phyloP scores from a whole-genome alignment of 1,284 basidiomycete genomes.

The Ustilago curta region DNA sequence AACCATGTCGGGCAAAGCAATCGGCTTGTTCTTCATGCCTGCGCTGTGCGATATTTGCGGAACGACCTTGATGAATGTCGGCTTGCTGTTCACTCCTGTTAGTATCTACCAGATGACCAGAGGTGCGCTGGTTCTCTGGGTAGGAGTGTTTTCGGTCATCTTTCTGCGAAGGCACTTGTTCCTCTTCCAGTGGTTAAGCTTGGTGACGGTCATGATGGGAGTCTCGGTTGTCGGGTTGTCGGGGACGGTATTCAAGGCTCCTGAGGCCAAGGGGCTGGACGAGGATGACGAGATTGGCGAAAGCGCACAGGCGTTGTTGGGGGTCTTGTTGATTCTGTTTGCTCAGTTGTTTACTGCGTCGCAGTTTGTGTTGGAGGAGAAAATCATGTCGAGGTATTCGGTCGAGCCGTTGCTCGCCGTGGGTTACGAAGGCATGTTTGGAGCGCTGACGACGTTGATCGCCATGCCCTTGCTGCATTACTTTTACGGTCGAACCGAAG shows the following conservation, averaged over 20 bases:
- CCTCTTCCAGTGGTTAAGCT: slow-evolving; percentile 80
- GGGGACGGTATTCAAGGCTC: slow-evolving; percentile 71
- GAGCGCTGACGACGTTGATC: slow-evolving; percentile 80
- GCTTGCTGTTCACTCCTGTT: slow-evolving; percentile 92
- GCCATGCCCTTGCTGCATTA: slow-evolving; percentile 79
- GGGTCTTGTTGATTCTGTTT: slow-evolving; percentile 90
- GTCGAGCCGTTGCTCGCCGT: slow-evolving; percentile 93
- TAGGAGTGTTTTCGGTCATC: slow-evolving; percentile 89
- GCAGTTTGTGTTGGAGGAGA: slow-evolving; percentile 88
- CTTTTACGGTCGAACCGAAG: slow-evolving; percentile 71
- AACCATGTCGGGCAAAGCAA: slow-evolving; percentile 37
- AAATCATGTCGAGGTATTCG: slow-evolving; percentile 85
- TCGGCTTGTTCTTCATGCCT: slow-evolving; percentile 80
- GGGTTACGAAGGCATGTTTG: slow-evolving; percentile 93
- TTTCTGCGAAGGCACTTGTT: slow-evolving; percentile 77
- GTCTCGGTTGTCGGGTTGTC: slow-evolving; percentile 91
- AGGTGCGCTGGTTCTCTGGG: slow-evolving; percentile 95
- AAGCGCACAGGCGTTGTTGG: slow-evolving; percentile 68
- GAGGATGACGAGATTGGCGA: slow-evolving; percentile 58
- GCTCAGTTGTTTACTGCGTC: slow-evolving; percentile 95
- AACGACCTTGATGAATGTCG: slow-evolving; percentile 94
- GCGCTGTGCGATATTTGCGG: slow-evolving; percentile 86
- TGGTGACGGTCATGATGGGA: slow-evolving; percentile 89
- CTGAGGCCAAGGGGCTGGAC: slow-evolving; percentile 31
- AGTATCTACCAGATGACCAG: slow-evolving; percentile 97